Percentiles rank a stretch among this genome's conserved stretches.
phyloP scores from a whole-genome alignment of 345 rosid species.

The Syzygium grande region DNA sequence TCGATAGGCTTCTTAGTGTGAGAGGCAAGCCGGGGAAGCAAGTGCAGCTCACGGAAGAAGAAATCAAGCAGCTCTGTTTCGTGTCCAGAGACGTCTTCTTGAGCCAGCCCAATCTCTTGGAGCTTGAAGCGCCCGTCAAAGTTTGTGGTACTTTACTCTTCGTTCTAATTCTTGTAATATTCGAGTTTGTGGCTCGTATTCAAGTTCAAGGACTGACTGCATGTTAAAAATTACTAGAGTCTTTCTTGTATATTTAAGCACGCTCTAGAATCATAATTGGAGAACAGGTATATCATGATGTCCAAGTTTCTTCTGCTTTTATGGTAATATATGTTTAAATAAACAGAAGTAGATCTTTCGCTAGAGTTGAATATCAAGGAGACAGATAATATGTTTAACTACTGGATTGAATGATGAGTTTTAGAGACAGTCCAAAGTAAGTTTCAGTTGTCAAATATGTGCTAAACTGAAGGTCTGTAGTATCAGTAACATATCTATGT shows the following conservation, averaged over 20 bases:
- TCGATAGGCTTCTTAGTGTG: slow-evolving; percentile 54
- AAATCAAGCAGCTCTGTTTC: slow-evolving; percentile 63
- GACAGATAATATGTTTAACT: background rate
- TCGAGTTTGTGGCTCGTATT: background rate
- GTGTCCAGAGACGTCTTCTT: slow-evolving; percentile 59
- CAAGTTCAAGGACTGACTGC: background rate
- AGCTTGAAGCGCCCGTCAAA: slow-evolving; percentile 79
- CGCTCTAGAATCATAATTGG: background rate
- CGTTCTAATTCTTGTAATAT: background rate
- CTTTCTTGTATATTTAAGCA: background rate
- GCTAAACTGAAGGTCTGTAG: background rate
- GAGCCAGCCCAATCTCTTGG: slow-evolving; percentile 68
- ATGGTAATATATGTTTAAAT: background rate
- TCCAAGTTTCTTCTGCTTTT: background rate
- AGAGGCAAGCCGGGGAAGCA: slow-evolving; percentile 62
- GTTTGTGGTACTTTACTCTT: slow-evolving; percentile 49
- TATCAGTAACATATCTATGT: background rate
- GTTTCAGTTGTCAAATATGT: background rate
- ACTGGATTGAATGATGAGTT: background rate
- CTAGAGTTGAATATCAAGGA: background rate
- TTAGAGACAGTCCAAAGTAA: background rate
- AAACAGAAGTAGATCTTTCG: background rate
- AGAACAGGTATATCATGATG: background rate
- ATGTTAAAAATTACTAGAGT: background rate
- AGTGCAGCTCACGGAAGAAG: slow-evolving; percentile 59